phyloP scores from a whole-genome alignment of 108 stramenopile genomes.

The Epipyxis sp. region DNA sequence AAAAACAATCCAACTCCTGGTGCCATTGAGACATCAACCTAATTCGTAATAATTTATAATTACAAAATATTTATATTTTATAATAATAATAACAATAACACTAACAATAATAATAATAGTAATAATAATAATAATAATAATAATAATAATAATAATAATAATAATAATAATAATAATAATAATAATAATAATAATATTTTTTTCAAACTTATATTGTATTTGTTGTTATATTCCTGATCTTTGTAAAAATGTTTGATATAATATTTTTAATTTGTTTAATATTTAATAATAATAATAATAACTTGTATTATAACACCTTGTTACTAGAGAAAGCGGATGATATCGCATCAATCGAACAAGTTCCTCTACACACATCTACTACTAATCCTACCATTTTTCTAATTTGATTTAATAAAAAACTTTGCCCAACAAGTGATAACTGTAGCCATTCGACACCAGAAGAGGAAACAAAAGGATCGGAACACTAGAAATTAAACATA shows the following conservation, averaged over 20 bases:
- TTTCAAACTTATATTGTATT: too few relatives aligned
- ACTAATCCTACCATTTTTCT: conserved; percentile 86
- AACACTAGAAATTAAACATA: conserved; percentile 54
- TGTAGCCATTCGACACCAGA: conserved; percentile 70
- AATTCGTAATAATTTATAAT: conserved; percentile 36
- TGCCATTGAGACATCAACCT: conserved; percentile 43
- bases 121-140: background rate
- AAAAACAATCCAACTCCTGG: conserved; percentile 48
- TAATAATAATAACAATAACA: too few relatives aligned
- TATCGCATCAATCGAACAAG: conserved; percentile 16
- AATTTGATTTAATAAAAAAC: conserved; percentile 94
- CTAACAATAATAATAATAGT: too few relatives aligned
- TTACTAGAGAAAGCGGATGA: conserved; percentile 34
- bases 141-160: background rate
- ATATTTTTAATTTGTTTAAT: background rate
- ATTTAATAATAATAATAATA: conserved; percentile 3
- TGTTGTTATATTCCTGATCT: too few relatives aligned
- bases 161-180: background rate
- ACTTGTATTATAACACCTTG: conserved; percentile 36
- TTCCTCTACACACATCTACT: background rate
- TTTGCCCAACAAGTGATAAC: conserved; percentile 81
- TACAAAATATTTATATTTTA: background rate
- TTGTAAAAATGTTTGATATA: too few relatives aligned
- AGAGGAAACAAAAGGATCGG: conserved; percentile 33
- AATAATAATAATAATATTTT: background rate